Percentiles rank a stretch among this genome's conserved stretches.
These are phyloP conservation scores for Pelargonium myrrhifolium DNA, from an alignment of 441 rosid genomes.

Conservation along the genomic window DNA sequence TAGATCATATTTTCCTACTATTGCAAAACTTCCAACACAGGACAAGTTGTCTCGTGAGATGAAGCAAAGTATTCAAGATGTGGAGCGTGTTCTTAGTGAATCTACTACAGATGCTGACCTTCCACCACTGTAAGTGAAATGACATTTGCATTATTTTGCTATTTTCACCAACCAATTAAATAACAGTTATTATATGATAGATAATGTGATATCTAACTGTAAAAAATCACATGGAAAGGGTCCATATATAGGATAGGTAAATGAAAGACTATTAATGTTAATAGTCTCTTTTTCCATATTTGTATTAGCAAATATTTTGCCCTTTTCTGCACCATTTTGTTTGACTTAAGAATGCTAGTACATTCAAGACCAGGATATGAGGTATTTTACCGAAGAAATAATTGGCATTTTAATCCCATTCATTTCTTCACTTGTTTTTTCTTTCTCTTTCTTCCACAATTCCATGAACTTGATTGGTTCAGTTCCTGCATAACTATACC, in stretches of 20 bases:
- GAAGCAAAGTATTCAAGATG: constrained; percentile 83
- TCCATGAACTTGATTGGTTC: not conserved
- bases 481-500: not conserved
- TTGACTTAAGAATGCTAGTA: not conserved
- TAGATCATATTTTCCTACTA: constrained; percentile 87
- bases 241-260: not conserved
- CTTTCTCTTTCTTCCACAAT: not conserved
- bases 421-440: not conserved
- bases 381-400: not conserved
- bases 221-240: not conserved
- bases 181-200: not conserved
- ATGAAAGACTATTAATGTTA: not conserved
- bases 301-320: too few relatives aligned
- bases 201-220: not conserved
- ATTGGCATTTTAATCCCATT: not conserved
- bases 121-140: constrained; percentile 67
- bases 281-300: too few relatives aligned
- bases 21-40: constrained; percentile 81
- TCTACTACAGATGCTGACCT: constrained; percentile 72
- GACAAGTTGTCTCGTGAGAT: constrained; percentile 60
- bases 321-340: not conserved
- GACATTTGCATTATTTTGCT: constrained; percentile 8
- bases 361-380: not conserved
- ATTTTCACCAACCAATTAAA: not conserved
- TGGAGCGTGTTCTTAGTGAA: constrained; percentile 81